Evolutionary conservation across 2,329 filamentous ascomycete genomes (phyloP).

Genomic region (Pseudogymnoascus sp.): DNA sequence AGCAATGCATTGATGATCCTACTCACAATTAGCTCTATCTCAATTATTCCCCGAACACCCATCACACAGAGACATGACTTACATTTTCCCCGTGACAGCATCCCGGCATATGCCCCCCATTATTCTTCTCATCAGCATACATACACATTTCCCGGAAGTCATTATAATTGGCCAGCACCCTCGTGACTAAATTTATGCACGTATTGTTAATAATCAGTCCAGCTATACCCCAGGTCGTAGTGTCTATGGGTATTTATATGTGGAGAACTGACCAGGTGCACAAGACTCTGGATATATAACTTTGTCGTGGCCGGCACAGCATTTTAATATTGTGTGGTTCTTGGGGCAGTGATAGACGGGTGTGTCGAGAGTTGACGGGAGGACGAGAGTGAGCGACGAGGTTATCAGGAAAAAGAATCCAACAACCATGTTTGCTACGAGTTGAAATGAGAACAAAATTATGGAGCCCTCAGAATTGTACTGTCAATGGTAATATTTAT

Average conservation of each 20-base stretch:
- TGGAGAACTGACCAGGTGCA: background rate
- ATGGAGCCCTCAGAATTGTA: background rate
- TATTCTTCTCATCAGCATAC: background rate
- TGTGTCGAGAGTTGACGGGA: background rate
- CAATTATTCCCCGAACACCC: background rate
- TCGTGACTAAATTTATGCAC: background rate
- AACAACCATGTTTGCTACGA: background rate
- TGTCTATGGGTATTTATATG: background rate
- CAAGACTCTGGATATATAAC: background rate
- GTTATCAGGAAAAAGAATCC: background rate
- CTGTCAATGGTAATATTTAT: background rate
- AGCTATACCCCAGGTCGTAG: too few species aligned
- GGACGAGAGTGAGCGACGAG: background rate
- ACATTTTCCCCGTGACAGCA: constrained; percentile 8
- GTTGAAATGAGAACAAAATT: background rate
- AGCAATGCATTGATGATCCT: background rate
- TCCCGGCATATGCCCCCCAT: background rate
- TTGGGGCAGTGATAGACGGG: background rate
- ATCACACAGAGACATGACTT: background rate
- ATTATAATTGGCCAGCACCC: background rate
- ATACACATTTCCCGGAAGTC: background rate
- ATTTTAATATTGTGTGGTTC: background rate
- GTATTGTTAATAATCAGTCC: background rate
- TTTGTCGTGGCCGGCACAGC: background rate
- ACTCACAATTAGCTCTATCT: background rate